Evolutionary conservation across 2,329 filamentous ascomycete genomes (phyloP).

Genomic region (Hymenotorrendiella dingleyae): DNA sequence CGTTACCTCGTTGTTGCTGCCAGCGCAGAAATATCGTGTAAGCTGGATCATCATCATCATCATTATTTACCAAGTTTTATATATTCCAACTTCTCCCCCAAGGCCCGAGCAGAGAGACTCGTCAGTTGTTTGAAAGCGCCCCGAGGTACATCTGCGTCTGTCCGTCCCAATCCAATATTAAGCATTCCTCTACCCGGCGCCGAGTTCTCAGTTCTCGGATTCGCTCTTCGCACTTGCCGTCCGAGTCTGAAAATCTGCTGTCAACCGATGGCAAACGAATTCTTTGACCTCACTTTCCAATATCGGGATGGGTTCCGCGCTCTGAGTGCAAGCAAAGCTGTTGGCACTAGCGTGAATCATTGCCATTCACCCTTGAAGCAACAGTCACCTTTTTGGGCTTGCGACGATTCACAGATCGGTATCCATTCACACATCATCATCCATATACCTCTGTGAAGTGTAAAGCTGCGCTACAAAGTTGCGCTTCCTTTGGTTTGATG

Average conservation of each 20-base stretch:
- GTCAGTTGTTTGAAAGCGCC: no score
- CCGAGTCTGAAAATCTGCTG: not conserved
- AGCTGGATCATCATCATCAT: conserved; percentile 2
- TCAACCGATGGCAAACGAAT: not conserved
- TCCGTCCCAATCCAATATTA: conserved; percentile 11
- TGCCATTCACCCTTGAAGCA: no score
- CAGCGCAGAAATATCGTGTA: conserved; percentile 11
- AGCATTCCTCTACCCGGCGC: conserved; percentile 18
- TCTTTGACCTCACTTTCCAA: not conserved
- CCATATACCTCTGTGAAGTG: no score
- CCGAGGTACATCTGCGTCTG: conserved; percentile 13
- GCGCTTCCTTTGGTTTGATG: conserved; percentile 6
- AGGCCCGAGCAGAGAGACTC: no score
- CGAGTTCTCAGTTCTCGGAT: conserved; percentile 17
- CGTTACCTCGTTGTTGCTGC: conserved; percentile 18
- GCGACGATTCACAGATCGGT: no score
- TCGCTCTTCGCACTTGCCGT: no score
- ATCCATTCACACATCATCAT: no score
- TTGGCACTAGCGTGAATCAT: not conserved
- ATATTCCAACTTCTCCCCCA: not conserved
- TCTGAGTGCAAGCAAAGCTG: no score
- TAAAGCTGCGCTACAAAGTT: conserved; percentile 26
- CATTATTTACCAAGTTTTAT: not conserved
- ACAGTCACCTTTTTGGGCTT: no score
- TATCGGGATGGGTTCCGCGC: not conserved